Evolutionary conservation across 2,329 filamentous ascomycete species (phyloP).

Genomic region (Fusarium phyllophilum): DNA sequence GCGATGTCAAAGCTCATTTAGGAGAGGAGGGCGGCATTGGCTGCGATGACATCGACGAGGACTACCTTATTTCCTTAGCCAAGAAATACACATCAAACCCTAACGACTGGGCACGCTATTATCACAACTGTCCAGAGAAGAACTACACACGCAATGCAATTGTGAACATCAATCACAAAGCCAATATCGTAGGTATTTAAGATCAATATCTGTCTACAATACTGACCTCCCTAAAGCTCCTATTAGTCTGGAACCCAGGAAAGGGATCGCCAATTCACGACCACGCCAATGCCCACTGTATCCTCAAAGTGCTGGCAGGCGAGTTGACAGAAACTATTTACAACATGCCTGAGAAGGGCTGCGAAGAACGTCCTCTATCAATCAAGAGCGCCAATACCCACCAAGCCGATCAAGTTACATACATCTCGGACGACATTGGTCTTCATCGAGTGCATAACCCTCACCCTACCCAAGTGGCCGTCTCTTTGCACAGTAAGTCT

Average conservation of each 20-base stretch:
- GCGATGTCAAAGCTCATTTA: neutral
- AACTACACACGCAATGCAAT: slow-evolving; percentile 11
- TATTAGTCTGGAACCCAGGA: slow-evolving; percentile 16
- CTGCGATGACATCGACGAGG: slow-evolving; percentile 7
- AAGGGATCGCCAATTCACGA: slow-evolving; percentile 17
- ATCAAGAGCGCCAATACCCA: neutral
- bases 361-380: neutral
- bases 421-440: slow-evolving; percentile 13
- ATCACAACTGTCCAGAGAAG: slow-evolving; percentile 13
- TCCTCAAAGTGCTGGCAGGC: slow-evolving; percentile 8
- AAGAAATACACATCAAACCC: slow-evolving; percentile 9
- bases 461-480: slow-evolving; percentile 12
- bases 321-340: slow-evolving; percentile 14
- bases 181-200: neutral
- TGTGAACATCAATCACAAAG: slow-evolving; percentile 8
- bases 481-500: slow-evolving; percentile 6
- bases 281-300: slow-evolving; percentile 16
- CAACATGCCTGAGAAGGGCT: neutral
- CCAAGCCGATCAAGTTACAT: slow-evolving; percentile 10
- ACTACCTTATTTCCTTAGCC: neutral
- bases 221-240: neutral
- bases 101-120: slow-evolving; percentile 9
- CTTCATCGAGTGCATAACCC: slow-evolving; percentile 15
- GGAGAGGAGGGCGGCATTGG: slow-evolving; percentile 5
- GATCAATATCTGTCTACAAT: accelerated